Percentiles rank a stretch among this genome's conserved stretches.
Evolutionary conservation across 768 basidiomycete species (phyloP).

Genomic region (Lepiota subincarnata): DNA sequence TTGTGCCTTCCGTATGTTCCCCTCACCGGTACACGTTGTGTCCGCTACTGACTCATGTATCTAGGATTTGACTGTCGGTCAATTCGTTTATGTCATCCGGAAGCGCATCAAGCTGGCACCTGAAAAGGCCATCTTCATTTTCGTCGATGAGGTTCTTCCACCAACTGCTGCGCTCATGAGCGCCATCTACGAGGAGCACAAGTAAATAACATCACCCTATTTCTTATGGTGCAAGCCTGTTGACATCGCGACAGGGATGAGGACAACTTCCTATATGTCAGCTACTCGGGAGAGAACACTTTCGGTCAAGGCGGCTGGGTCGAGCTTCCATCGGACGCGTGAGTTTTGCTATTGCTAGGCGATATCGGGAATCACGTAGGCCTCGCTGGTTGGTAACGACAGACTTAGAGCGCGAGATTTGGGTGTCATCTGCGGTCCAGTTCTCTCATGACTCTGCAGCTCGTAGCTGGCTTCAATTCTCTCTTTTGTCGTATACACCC

Average conservation of each 20-base stretch:
- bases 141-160: slow-evolving; percentile 97
- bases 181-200: slow-evolving; percentile 99
- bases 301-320: slow-evolving; percentile 63
- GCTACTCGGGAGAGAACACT: slow-evolving; percentile 98
- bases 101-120: slow-evolving; percentile 99
- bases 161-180: slow-evolving; percentile 99
- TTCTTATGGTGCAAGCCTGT: slow-evolving; percentile 1
- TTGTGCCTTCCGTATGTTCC: slow-evolving; percentile 85
- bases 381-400: slow-evolving; percentile 5
- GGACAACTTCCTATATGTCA: slow-evolving; percentile 98
- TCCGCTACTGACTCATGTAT: neutral
- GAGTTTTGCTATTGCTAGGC: slow-evolving; percentile 16
- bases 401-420: slow-evolving; percentile 1
- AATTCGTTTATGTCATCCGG: slow-evolving; percentile 99
- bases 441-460: slow-evolving; percentile 1
- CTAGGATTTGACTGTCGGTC: slow-evolving; percentile 94
- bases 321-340: slow-evolving; percentile 44
- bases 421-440: neutral
- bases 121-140: slow-evolving; percentile 99
- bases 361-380: neutral
- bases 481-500: slow-evolving; percentile 1
- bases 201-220: slow-evolving; percentile 51
- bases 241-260: slow-evolving; percentile 69
- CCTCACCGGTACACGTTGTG: neutral
- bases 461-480: neutral